Evolutionary conservation across 768 basidiomycete genomes (phyloP).

Genomic region (Xerocomellus amylosporus): DNA sequence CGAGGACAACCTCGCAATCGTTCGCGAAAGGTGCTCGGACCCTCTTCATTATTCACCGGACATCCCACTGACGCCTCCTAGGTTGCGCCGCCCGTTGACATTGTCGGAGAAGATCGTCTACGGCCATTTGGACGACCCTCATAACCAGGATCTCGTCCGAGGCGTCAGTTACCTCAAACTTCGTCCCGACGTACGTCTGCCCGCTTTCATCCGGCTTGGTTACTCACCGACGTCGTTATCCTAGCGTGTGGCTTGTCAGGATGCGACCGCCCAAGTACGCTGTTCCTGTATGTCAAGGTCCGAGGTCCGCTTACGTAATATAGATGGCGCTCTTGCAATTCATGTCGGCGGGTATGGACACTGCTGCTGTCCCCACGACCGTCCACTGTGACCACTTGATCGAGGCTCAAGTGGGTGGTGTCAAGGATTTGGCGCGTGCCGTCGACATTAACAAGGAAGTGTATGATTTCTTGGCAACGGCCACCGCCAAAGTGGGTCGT

Average conservation of each 20-base stretch:
- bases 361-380: conserved; percentile 95
- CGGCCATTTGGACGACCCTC: conserved; percentile 95
- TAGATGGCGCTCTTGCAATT: conserved; percentile 99
- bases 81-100: conserved; percentile 86
- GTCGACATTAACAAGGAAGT: conserved; percentile 96
- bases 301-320: conserved; percentile 27
- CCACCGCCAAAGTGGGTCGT: conserved; percentile 76
- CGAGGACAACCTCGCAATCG: conserved; percentile 91
- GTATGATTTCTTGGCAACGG: conserved; percentile 97
- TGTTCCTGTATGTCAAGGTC: conserved; percentile 16
- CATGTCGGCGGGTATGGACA: conserved; percentile 99
- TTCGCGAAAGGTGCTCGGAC: conserved; percentile 68
- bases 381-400: conserved; percentile 99
- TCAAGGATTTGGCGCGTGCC: conserved; percentile 89
- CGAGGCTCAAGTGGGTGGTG: conserved; percentile 93
- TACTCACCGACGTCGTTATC: conserved; percentile 7
- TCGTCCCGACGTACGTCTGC: conserved; percentile 82
- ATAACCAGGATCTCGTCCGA: conserved; percentile 85
- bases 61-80: conserved; percentile 29
- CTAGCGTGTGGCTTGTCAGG: conserved; percentile 86
- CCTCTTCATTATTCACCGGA: neutral
- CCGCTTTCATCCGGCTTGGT: neutral
- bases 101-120: conserved; percentile 97
- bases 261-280: conserved; percentile 80
- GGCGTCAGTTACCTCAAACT: conserved; percentile 96